Evolutionary conservation across 345 rosid genomes (phyloP), one percentile per base, ranked within the genome.

Genomic region (Rhodomyrtus tomentosa): DNA sequence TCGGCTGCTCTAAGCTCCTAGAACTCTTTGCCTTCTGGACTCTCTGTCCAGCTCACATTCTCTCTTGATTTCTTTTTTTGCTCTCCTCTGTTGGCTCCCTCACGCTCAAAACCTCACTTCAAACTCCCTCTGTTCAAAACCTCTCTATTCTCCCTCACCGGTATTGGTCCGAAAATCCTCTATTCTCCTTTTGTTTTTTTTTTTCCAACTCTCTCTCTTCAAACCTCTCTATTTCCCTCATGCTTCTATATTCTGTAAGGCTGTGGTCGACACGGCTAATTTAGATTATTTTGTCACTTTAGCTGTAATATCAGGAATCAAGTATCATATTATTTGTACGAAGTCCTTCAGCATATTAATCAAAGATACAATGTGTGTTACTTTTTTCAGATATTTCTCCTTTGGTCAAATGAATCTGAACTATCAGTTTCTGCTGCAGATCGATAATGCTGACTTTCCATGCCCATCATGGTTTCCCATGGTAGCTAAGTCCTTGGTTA

Each of bases 391-490:
- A 68, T 18, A 68, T 29, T 72, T 84, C 29, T 73, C 5, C 36
- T 51, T 15, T 68, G 48, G 36, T 52, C 76, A 68, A 62, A 50
- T 42, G 81, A 27, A 56, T 59, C 56, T 10, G 49, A 50, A 32
- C 22, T 79, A 40, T 10, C 16, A 58, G 18, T 84, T 79, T 55
- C 62, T 74, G 83, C n/a, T 88, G 90, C 94, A 96, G 99, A 93
- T 96, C 58, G 95, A 94, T 82, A 92, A 52, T 83, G 99, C 97
- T 81, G 98, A 95, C 22, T 96, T 93, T 87, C 89, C 97, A 82
- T 94, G 95, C 85, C 98, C 99, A 53, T 89, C 98, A 56, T 94
- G 95, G 93, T 94, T 95, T 90, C 96, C 99, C 7, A 89, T 95
- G 83, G 98, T 93, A 62, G 98, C 98, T 52, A 96, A 93, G 89